A percentile compares a stretch with the other conserved stretches of the same genome.
These are phyloP conservation scores for Podospora didyma DNA, from an alignment of 495 filamentous ascomycete genomes.

Conservation along the genomic window DNA sequence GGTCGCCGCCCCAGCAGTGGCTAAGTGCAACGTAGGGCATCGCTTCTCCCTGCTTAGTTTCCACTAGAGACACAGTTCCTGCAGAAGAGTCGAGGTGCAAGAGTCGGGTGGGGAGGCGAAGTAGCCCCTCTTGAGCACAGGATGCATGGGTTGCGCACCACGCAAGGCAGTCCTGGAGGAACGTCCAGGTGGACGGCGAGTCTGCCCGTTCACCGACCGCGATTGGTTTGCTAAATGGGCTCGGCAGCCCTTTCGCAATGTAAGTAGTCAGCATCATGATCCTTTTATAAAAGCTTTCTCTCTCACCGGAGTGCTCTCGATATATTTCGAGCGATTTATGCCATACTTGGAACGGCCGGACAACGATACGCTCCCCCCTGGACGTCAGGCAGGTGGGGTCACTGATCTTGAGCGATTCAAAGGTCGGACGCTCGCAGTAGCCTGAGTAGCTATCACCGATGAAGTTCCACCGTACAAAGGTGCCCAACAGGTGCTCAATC, in stretches of 20 bases:
- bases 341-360: neutral
- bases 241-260: neutral
- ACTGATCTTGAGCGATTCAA: slow-evolving; percentile 1
- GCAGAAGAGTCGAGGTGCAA: neutral
- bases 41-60: neutral
- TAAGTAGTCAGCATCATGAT: neutral
- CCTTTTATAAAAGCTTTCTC: neutral
- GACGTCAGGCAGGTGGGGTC: neutral
- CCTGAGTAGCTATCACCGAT: slow-evolving; percentile 1
- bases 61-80: neutral
- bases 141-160: slow-evolving; percentile 2
- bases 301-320: slow-evolving; percentile 1
- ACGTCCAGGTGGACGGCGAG: slow-evolving; percentile 1
- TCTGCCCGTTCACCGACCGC: neutral
- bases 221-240: neutral
- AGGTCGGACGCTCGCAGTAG: slow-evolving; percentile 1
- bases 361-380: slow-evolving; percentile 1
- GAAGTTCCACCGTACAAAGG: slow-evolving; percentile 1
- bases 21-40: slow-evolving; percentile 1
- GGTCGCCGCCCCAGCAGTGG: slow-evolving; percentile 2
- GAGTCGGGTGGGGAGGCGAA: slow-evolving; percentile 2
- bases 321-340: slow-evolving; percentile 3
- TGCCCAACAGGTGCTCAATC: slow-evolving; percentile 1
- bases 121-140: neutral
- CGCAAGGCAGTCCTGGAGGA: slow-evolving; percentile 1